Evolutionary conservation across 2,329 filamentous ascomycete genomes (phyloP), one percentile per base, ranked within the genome.

Genomic region (Aaosphaeria arxii): DNA sequence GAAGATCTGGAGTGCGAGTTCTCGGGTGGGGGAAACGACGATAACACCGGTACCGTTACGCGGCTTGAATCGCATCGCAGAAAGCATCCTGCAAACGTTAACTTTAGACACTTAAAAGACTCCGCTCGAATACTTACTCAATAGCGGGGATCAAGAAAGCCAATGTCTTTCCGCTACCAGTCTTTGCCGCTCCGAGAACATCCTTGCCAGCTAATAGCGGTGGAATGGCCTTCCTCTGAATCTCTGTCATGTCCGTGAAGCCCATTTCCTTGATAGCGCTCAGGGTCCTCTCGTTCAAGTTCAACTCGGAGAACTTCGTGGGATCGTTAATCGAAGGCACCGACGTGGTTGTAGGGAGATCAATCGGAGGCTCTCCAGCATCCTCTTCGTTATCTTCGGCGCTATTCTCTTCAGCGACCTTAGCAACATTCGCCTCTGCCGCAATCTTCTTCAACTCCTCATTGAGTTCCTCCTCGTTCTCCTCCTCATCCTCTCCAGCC

Each of bases 161-260:
- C 51, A 97, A 74, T 1, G 94, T 99, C 78, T 99, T 99, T 67
- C 94, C 94, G 24, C 89, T 95, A 40, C 91, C 91, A 3, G 91
- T 96, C 79, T 97, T 97, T 44, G 94, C 94, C 31, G 92, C 92
- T 62, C 94, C 94, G 40, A 99, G 82, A 24, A 97, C 89, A 74
- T 97, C 92, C 66, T 88, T 86, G 54, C 94, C 94, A 39, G 91
- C 90, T 50, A 97, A 78, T 42, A 95, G 77, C 17, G 91, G 91
- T 4, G 92, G 91, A 47, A 97, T 96, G 9, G 87, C 87, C 66
- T 88, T 82, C 60, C 84, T 82, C 72, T 97, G 94, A 58, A 97
- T 96, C 69, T 94, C 89, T 1, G 94, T 97, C 91, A 99, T 96
- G 67, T 81, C 91, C 64, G 88, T 86, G 68, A 97, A 96, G 11